These are phyloP conservation scores for Agarophyton chilense DNA, from an alignment of 23 red algal genomes.

Conservation along the genomic window DNA sequence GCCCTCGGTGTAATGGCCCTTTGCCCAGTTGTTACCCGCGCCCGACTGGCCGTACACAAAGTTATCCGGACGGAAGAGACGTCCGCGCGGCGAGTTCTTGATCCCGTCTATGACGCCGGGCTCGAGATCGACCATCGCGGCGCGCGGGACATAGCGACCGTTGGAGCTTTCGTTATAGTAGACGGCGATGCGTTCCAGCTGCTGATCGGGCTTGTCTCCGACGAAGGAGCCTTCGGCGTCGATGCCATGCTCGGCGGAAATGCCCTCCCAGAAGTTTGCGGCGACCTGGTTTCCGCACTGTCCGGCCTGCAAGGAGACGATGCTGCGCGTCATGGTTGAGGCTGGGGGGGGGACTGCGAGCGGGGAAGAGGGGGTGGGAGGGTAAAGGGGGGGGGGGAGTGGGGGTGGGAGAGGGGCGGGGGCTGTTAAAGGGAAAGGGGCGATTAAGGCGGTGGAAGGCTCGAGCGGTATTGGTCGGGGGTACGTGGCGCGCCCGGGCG, in stretches of 20 bases:
- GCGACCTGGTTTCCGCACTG: constrained; percentile 99
- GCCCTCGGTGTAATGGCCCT: constrained; percentile 99
- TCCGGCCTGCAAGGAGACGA: constrained; percentile 73
- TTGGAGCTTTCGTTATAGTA: constrained; percentile 95
- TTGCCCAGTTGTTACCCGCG: constrained; percentile 99
- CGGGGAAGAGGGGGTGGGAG: background rate
- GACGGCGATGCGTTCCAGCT: constrained; percentile 91
- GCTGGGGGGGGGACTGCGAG: background rate
- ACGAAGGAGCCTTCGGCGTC: constrained; percentile 67
- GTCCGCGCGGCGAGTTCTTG: constrained; percentile 55
- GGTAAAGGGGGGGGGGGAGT: background rate
- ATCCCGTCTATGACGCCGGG: constrained; percentile 91
- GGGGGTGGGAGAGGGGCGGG: background rate
- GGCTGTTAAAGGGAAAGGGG: background rate
- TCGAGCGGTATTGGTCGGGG: constrained; percentile 2
- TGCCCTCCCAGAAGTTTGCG: constrained; percentile 93
- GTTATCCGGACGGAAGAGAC: constrained; percentile 95
- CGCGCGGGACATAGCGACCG: constrained; percentile 97
- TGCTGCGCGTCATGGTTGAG: constrained; percentile 54
- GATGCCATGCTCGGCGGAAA: constrained; percentile 98
- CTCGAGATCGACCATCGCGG: constrained; percentile 93
- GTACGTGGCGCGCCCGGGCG: constrained; percentile 3
- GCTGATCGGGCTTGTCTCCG: constrained; percentile 66
- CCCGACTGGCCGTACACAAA: constrained; percentile 97
- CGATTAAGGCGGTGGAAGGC: background rate